Conservation (phyloP, 257 asterid genomes). For the Lithospermum erythrorhizon region DNA sequence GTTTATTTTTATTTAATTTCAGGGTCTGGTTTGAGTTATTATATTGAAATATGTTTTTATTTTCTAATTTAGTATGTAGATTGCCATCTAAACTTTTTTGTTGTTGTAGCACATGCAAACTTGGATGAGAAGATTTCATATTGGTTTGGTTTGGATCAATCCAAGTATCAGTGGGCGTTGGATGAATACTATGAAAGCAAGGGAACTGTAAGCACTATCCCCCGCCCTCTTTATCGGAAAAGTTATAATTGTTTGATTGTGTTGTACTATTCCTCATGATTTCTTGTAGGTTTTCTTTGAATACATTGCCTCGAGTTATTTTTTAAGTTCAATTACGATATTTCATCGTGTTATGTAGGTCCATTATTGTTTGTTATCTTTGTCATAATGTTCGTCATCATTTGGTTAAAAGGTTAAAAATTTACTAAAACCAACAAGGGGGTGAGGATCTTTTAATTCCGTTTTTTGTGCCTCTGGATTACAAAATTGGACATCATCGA, state of each 20-base stretch:
- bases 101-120: conserved; percentile 56
- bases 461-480: too few relatives aligned
- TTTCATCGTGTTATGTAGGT: neutral
- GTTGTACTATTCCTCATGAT: neutral
- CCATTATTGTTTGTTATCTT: neutral
- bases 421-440: too few relatives aligned
- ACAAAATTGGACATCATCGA: too few relatives aligned
- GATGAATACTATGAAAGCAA: conserved; percentile 66
- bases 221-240: neutral
- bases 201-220: conserved; percentile 34
- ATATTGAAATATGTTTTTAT: too few relatives aligned
- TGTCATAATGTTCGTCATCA: too few relatives aligned
- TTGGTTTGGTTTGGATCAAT: conserved; percentile 94
- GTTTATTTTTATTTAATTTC: too few relatives aligned
- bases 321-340: too few relatives aligned
- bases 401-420: too few relatives aligned
- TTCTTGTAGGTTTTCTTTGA: neutral
- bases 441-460: too few relatives aligned
- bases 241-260: neutral
- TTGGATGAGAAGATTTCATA: conserved; percentile 86
- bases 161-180: conserved; percentile 95
- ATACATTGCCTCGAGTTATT: neutral
- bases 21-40: too few relatives aligned
- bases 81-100: neutral
- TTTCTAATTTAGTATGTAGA: neutral